These are phyloP conservation scores for Fusarium tricinctum DNA, from an alignment of 2,329 filamentous ascomycete genomes.

Conservation along the genomic window DNA sequence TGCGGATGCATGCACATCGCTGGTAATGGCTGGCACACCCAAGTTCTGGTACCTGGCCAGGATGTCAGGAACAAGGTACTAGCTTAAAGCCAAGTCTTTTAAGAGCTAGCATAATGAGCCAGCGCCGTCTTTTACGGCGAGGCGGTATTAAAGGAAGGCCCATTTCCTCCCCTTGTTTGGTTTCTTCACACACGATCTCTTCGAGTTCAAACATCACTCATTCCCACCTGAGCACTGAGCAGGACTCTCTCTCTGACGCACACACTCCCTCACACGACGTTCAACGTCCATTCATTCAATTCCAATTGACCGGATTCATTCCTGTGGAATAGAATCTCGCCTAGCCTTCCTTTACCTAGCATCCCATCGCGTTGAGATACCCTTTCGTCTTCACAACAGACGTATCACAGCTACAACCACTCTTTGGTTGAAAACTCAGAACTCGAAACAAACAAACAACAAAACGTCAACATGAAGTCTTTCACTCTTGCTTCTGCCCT, in stretches of 20 bases:
- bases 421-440: conserved; percentile 40
- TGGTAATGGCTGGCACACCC: conserved; percentile 33
- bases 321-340: conserved; percentile 49
- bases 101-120: conserved; percentile 43
- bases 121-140: conserved; percentile 43
- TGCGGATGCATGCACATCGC: conserved; percentile 29
- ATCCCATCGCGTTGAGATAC: conserved; percentile 46
- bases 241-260: conserved; percentile 48
- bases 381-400: conserved; percentile 37
- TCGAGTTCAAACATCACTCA: conserved; percentile 49
- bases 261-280: conserved; percentile 47
- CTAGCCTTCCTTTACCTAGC: conserved; percentile 40
- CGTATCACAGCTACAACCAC: conserved; percentile 42
- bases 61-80: conserved; percentile 27
- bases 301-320: conserved; percentile 46
- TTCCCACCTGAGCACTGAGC: conserved; percentile 49
- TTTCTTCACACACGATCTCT: conserved; percentile 45
- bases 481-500: conserved; percentile 51
- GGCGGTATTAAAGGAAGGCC: conserved; percentile 45
- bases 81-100: conserved; percentile 44
- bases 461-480: conserved; percentile 58
- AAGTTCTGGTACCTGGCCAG: conserved; percentile 36
- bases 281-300: conserved; percentile 46
- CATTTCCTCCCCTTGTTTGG: conserved; percentile 46
- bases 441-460: conserved; percentile 30